These are phyloP conservation scores for Drechslera avenae DNA, from an alignment of 2,329 filamentous ascomycete genomes.

Conservation along the genomic window DNA sequence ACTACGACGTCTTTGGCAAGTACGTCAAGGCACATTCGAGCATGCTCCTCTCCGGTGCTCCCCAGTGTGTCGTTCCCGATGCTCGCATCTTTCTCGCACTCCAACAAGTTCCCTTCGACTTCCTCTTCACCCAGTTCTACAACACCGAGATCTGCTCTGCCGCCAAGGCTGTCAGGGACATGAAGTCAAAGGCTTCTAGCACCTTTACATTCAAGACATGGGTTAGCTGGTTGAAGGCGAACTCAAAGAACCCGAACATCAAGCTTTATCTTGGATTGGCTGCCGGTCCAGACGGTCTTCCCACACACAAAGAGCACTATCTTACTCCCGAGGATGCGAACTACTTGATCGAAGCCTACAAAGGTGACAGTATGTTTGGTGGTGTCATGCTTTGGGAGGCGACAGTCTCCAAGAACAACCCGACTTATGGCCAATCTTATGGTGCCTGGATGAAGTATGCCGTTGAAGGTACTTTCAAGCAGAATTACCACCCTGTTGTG, in stretches of 20 bases:
- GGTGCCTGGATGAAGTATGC: constrained; percentile 55
- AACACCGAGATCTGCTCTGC: constrained; percentile 60
- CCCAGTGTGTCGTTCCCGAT: constrained; percentile 60
- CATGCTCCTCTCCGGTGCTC: constrained; percentile 59
- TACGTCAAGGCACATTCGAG: constrained; percentile 50
- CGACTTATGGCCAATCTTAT: constrained; percentile 53
- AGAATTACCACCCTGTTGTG: constrained; percentile 25
- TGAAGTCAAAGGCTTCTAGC: constrained; percentile 31
- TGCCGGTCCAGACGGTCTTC: constrained; percentile 32
- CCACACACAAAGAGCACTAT: constrained; percentile 49
- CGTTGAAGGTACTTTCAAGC: constrained; percentile 26
- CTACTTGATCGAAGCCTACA: constrained; percentile 50
- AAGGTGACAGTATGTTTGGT: constrained; percentile 53
- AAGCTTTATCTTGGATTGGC: constrained; percentile 62
- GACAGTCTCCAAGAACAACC: constrained; percentile 55
- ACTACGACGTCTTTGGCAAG: constrained; percentile 56
- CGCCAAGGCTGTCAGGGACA: constrained; percentile 43
- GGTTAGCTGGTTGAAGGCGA: constrained; percentile 43
- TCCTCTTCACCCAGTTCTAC: constrained; percentile 63
- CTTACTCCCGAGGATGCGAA: constrained; percentile 54
- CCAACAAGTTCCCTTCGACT: constrained; percentile 54
- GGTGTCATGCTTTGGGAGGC: constrained; percentile 67
- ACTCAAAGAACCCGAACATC: constrained; percentile 48
- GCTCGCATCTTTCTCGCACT: constrained; percentile 54
- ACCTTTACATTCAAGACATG: constrained; percentile 56